Conservation (phyloP, 345 rosid genomes). For the Dovyalis caffra region DNA sequence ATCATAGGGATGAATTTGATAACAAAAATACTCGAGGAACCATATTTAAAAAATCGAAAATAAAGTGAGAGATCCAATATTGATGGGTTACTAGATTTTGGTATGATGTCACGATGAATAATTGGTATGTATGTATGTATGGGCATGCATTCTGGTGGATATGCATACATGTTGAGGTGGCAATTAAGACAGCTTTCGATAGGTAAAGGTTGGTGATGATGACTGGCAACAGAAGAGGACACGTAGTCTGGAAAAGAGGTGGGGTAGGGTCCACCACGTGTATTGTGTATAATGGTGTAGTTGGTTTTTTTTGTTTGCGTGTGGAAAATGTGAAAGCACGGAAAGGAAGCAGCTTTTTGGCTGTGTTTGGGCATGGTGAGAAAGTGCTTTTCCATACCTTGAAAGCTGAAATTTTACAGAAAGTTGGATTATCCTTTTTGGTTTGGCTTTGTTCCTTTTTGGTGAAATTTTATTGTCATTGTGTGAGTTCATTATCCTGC, state of each 20-base stretch:
- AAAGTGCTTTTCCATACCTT: neutral
- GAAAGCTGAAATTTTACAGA: neutral
- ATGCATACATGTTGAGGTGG: slow-evolving; percentile 3
- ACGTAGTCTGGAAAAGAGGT: slow-evolving; percentile 24
- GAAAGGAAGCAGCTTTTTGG: neutral
- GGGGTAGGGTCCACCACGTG: slow-evolving; percentile 35
- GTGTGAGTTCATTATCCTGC: too few relatives aligned
- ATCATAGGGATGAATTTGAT: neutral
- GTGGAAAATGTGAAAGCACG: neutral
- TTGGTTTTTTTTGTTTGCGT: neutral
- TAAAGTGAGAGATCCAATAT: too few relatives aligned
- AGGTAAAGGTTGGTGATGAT: slow-evolving; percentile 14
- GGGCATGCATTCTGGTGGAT: neutral
- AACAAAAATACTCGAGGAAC: neutral
- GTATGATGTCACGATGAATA: neutral
- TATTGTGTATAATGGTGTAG: neutral
- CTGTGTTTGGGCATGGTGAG: too few relatives aligned
- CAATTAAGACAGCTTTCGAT: slow-evolving; percentile 16
- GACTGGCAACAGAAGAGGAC: slow-evolving; percentile 26
- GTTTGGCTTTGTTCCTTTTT: too few relatives aligned
- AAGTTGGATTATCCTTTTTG: neutral
- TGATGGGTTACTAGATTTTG: neutral
- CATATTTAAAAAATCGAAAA: neutral
- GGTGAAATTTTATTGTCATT: too few relatives aligned
- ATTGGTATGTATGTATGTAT: too few relatives aligned